phyloP scores from a whole-genome alignment of 1,139 yeast species.

The Taphrina communis region DNA sequence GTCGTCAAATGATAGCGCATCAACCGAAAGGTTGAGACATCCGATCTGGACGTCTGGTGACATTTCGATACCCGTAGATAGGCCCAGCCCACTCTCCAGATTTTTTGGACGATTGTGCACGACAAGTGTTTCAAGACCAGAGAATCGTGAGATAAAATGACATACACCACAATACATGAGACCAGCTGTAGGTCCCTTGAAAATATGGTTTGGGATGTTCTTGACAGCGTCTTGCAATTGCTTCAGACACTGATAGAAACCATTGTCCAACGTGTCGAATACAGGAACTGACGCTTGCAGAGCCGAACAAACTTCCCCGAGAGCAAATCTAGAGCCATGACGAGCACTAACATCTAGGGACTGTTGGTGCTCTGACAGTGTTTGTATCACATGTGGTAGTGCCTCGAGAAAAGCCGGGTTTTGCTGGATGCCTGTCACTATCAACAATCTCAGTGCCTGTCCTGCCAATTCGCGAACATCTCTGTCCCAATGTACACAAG shows the following conservation, averaged over 20 bases:
- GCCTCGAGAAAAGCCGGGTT: neutral
- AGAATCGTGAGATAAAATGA: conserved; percentile 6
- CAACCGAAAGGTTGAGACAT: neutral
- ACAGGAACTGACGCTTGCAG: neutral
- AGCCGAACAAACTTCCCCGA: conserved; percentile 18
- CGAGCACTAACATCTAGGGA: conserved; percentile 23
- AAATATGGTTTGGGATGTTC: neutral
- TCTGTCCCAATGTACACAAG: conserved; percentile 53
- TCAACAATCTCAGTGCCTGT: conserved; percentile 9
- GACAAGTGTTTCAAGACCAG: neutral
- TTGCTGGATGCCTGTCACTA: neutral
- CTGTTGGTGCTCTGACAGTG: neutral
- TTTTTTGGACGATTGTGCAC: neutral
- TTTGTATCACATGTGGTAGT: neutral
- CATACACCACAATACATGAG: conserved; percentile 17
- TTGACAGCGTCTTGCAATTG: neutral
- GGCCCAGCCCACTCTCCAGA: neutral
- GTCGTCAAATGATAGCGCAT: neutral
- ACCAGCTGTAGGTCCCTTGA: conserved; percentile 16
- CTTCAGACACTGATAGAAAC: neutral
- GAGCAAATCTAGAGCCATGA: conserved; percentile 23
- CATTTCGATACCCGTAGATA: neutral
- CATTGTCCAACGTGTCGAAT: neutral
- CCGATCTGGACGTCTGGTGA: neutral
- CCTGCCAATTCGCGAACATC: conserved; percentile 55